Base-by-base conservation (phyloP, 257 asterid genomes). In the Capsicum baccatum region DNA sequence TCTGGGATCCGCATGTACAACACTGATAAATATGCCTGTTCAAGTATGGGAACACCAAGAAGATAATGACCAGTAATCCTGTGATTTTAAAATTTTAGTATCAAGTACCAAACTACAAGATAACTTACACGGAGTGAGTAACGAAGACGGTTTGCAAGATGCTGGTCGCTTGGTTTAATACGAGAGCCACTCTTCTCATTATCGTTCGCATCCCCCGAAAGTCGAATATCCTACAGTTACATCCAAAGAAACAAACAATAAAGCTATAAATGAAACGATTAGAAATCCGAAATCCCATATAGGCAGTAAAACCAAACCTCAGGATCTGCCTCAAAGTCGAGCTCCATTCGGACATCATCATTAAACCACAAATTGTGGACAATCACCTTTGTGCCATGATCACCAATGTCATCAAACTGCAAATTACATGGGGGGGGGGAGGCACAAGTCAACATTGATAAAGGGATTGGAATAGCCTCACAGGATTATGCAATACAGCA, bases 61-160 rank as follows among this genome's bases (percentile, higher is more conserved):
- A 26, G 81, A 76, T 76, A 76, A 76, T 52, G 81, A 76, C 81
- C 26, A 76, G 60, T 76, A 76, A 52, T 76, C 63, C 63, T 52
- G 48, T 52, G 63, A 52, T 26, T 26, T 26, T 13, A 76, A 12
- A 26, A 76, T 13, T 9, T 13, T 26, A 21, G 81, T 14, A 52
- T 26, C 81, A 52, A 76, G 15, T 16, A 47, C 44, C 0, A 76
- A 76, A 76, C 48, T 26, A 14, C 63, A 6, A 44, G 55, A 56
- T n/a, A 88, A 52, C 98, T 90, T 90, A 94, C 99, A 67, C 99
- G 97, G 59, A 96, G 98, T 70, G 99, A 96, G 87, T 90, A 90
- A 79, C 85, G 93, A 81, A 94, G 92, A 83, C 96, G 98, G 83
- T 92, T 92, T 67, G 97, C 96, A 86, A 96, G 94, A 91, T 96